Evolutionary conservation across 225 moss, liverwort and hornwort species (phyloP).

Genomic region (Physcomitrium patens): DNA sequence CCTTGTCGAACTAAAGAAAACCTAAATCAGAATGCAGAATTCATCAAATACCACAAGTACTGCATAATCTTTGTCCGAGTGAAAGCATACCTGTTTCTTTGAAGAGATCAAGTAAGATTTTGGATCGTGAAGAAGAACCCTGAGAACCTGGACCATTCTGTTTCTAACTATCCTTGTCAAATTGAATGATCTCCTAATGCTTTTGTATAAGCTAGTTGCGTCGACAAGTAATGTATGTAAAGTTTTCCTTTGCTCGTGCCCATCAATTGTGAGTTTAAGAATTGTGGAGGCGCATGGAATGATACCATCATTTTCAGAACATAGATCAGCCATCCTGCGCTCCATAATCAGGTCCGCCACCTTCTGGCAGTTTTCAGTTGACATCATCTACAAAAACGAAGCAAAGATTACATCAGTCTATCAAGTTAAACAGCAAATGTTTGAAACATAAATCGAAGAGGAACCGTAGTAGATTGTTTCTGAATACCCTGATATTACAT

Average conservation of each 20-base stretch:
- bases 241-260: slow-evolving; percentile 25
- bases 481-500: slow-evolving; percentile 5
- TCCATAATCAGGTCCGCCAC: slow-evolving; percentile 30
- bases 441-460: neutral
- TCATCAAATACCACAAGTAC: neutral
- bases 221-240: slow-evolving; percentile 24
- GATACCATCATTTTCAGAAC: slow-evolving; percentile 44
- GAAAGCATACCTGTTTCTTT: slow-evolving; percentile 38
- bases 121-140: slow-evolving; percentile 10
- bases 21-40: slow-evolving; percentile 5
- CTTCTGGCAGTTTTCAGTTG: slow-evolving; percentile 29
- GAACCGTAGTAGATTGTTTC: slow-evolving; percentile 8
- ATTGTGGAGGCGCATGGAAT: slow-evolving; percentile 29
- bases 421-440: neutral
- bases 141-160: slow-evolving; percentile 33
- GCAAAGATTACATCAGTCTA: slow-evolving; percentile 15
- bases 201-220: slow-evolving; percentile 24
- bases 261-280: slow-evolving; percentile 27
- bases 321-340: slow-evolving; percentile 42
- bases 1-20: neutral
- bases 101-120: slow-evolving; percentile 31
- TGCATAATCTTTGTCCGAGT: slow-evolving; percentile 11
- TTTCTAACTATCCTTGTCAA: slow-evolving; percentile 34
- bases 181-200: slow-evolving; percentile 33
- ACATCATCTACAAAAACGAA: slow-evolving; percentile 30